These are phyloP conservation scores for Rhizopus sp. DNA, from an alignment of 371 early-diverging fungal species.

Conservation along the genomic window DNA sequence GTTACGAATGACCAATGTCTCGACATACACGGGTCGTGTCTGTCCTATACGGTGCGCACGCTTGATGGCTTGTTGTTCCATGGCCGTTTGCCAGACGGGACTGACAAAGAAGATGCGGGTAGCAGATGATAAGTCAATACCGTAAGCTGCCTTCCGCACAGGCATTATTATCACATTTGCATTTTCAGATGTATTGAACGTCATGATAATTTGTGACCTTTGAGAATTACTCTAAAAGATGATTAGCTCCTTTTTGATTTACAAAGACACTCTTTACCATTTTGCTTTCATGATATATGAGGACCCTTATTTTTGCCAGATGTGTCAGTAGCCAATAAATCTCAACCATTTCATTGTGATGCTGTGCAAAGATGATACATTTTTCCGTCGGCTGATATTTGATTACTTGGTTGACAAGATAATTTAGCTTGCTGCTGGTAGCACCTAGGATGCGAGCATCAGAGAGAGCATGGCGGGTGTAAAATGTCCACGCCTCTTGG, in stretches of 20 bases:
- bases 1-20: constrained; percentile 67
- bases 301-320: constrained; percentile 56
- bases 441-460: constrained; percentile 23
- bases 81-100: constrained; percentile 69
- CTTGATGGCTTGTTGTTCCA: constrained; percentile 81
- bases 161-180: constrained; percentile 76
- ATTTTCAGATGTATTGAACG: constrained; percentile 70
- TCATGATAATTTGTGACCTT: constrained; percentile 65
- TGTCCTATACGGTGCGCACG: constrained; percentile 92
- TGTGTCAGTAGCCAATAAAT: constrained; percentile 46
- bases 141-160: constrained; percentile 66
- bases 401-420: constrained; percentile 49
- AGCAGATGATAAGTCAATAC: constrained; percentile 74
- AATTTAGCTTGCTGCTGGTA: constrained; percentile 60
- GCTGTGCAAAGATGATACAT: constrained; percentile 61
- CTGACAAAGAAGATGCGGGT: constrained; percentile 73
- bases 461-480: constrained; percentile 21
- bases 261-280: constrained; percentile 31
- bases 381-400: constrained; percentile 49
- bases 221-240: constrained; percentile 43
- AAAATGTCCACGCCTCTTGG: constrained; percentile 18
- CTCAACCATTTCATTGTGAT: constrained; percentile 46
- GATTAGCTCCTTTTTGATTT: too few species aligned
- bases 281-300: constrained; percentile 54
- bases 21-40: constrained; percentile 74